Percentiles rank a stretch among this genome's conserved stretches.
Conservation (phyloP, 495 filamentous ascomycete species). For the Aeminium ludgeri region DNA sequence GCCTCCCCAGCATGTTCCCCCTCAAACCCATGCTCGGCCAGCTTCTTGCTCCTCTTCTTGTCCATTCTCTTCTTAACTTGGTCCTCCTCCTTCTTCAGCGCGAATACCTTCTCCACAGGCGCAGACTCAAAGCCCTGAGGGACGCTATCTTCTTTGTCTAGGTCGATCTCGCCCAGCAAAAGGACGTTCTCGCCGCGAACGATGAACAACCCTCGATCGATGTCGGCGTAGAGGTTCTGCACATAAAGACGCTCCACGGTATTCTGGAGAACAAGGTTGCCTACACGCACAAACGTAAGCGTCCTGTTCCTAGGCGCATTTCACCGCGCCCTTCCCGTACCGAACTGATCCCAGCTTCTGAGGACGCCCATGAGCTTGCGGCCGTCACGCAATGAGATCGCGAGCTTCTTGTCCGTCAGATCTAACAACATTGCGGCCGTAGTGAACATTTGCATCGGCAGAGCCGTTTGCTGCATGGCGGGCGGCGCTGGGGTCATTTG, state of each 20-base stretch:
- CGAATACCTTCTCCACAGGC: constrained; percentile 50
- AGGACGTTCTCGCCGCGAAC: constrained; percentile 90
- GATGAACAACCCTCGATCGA: constrained; percentile 66
- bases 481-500: constrained; percentile 7
- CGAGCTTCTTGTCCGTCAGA: constrained; percentile 92
- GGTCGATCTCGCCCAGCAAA: constrained; percentile 82
- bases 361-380: constrained; percentile 84
- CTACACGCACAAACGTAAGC: constrained; percentile 28
- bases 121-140: constrained; percentile 52
- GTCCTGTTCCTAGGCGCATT: background rate
- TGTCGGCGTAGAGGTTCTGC: constrained; percentile 56
- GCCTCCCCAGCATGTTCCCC: constrained; percentile 67
- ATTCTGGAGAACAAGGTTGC: constrained; percentile 85
- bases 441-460: constrained; percentile 90
- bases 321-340: constrained; percentile 31
- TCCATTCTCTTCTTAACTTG: constrained; percentile 51
- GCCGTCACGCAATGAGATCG: constrained; percentile 78
- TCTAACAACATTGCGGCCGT: constrained; percentile 89
- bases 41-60: constrained; percentile 48
- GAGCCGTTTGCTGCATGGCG: constrained; percentile 1
- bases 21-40: constrained; percentile 68
- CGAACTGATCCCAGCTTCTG: constrained; percentile 95
- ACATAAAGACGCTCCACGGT: constrained; percentile 76
- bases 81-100: constrained; percentile 52
- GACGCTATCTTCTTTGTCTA: constrained; percentile 83